Evolutionary conservation across 1,139 yeast genomes (phyloP).

Genomic region (Protomyces inundatus): DNA sequence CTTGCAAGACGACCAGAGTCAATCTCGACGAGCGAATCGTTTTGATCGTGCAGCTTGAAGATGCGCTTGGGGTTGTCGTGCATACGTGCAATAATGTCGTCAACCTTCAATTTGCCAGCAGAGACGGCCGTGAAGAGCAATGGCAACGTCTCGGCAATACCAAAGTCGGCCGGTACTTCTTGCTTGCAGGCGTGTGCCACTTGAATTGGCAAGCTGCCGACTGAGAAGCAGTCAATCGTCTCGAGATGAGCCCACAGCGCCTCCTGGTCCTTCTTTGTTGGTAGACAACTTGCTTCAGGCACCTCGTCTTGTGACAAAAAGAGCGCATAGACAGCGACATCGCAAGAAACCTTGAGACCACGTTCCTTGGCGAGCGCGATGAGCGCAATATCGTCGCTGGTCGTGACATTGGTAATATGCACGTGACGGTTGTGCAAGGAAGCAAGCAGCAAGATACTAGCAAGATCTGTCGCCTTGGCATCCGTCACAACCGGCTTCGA

Average conservation of each 20-base stretch:
- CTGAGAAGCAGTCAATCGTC: conserved; percentile 76
- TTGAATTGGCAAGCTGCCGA: conserved; percentile 73
- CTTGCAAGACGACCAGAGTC: conserved; percentile 66
- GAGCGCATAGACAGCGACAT: conserved; percentile 74
- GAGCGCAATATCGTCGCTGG: conserved; percentile 75
- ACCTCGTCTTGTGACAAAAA: conserved; percentile 69
- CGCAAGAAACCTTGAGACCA: conserved; percentile 80
- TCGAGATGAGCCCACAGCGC: conserved; percentile 75
- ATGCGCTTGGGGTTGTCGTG: conserved; percentile 78
- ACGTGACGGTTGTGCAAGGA: conserved; percentile 79
- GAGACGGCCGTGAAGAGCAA: conserved; percentile 74
- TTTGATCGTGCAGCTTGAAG: conserved; percentile 78
- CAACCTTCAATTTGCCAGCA: conserved; percentile 64
- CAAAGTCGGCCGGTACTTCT: conserved; percentile 62
- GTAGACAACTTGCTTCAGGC: conserved; percentile 66
- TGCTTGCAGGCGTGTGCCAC: conserved; percentile 62
- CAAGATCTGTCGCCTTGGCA: conserved; percentile 86
- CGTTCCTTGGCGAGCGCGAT: conserved; percentile 81
- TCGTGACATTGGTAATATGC: conserved; percentile 81
- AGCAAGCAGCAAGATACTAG: conserved; percentile 83
- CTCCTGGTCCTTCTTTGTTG: conserved; percentile 71
- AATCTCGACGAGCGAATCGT: conserved; percentile 65
- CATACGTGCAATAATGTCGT: conserved; percentile 66
- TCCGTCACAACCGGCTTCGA: conserved; percentile 84
- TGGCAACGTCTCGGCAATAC: conserved; percentile 75